A percentile compares a stretch with the other conserved stretches of the same genome.
phyloP scores from a whole-genome alignment of 805 yeast species.

The Nakazawaea sp. region DNA sequence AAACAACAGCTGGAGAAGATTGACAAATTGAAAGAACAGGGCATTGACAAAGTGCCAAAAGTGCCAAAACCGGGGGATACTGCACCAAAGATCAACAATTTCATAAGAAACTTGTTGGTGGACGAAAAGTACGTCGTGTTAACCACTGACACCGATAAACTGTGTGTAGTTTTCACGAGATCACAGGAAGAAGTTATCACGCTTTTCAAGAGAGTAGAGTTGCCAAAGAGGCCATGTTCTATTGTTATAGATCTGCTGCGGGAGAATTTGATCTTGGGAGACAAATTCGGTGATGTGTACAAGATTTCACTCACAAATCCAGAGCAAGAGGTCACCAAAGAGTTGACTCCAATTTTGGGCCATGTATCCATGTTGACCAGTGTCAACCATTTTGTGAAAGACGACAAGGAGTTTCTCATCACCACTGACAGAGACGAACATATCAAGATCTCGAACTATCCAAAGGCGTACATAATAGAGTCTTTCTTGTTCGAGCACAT shows the following conservation, averaged over 20 bases:
- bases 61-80: conserved; percentile 61
- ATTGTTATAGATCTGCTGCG: conserved; percentile 51
- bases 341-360: conserved; percentile 67
- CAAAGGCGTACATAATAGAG: conserved; percentile 70
- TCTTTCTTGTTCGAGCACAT: conserved; percentile 83
- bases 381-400: conserved; percentile 37
- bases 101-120: conserved; percentile 57
- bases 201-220: conserved; percentile 61
- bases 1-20: conserved; percentile 20
- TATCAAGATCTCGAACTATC: conserved; percentile 75
- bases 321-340: conserved; percentile 12
- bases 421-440: conserved; percentile 97
- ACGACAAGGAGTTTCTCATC: conserved; percentile 49
- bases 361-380: conserved; percentile 97
- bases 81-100: conserved; percentile 60
- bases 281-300: conserved; percentile 95
- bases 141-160: conserved; percentile 79
- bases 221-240: conserved; percentile 92
- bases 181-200: conserved; percentile 25
- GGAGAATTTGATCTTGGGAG: conserved; percentile 61
- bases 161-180: conserved; percentile 55
- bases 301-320: conserved; percentile 35
- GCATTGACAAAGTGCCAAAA: conserved; percentile 33
- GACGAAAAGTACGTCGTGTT: conserved; percentile 50
- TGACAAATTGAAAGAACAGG: conserved; percentile 14